Evolutionary conservation across 116 monocot species (phyloP).

Genomic region (Trichopus zeylanicus): DNA sequence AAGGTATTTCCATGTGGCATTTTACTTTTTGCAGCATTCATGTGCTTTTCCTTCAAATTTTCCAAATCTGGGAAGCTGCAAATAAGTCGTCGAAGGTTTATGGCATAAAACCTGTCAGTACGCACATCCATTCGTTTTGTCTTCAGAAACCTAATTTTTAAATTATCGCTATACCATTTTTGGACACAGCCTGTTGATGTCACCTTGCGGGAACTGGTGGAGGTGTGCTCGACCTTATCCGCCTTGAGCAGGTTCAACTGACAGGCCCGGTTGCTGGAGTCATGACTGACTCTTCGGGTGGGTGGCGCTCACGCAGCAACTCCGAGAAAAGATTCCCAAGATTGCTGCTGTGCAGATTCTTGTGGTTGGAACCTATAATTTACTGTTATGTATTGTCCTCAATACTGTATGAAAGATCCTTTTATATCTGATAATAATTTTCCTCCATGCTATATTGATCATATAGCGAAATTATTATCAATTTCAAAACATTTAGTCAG

Average conservation of each 20-base stretch:
- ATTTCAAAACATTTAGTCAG: too few species aligned
- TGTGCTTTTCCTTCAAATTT: not conserved
- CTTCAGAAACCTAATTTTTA: too few species aligned
- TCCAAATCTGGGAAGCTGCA: too few species aligned
- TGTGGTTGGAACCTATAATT: slow-evolving; percentile 8
- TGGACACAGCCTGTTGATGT: too few species aligned
- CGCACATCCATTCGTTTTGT: too few species aligned
- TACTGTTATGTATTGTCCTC: not conserved
- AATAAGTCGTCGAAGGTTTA: too few species aligned
- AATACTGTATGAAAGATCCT: slow-evolving; percentile 2
- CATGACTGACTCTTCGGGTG: slow-evolving; percentile 94
- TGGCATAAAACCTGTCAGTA: too few species aligned
- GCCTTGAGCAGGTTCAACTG: slow-evolving; percentile 80
- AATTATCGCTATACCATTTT: too few species aligned
- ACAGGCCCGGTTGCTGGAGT: slow-evolving; percentile 88
- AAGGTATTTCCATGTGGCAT: slow-evolving; percentile 31
- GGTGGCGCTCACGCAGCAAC: slow-evolving; percentile 91
- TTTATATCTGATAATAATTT: too few species aligned
- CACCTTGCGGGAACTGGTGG: slow-evolving; percentile 86
- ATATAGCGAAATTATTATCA: too few species aligned
- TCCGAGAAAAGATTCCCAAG: slow-evolving; percentile 91
- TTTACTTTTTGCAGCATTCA: not conserved
- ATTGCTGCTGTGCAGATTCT: slow-evolving; percentile 95
- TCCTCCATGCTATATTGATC: too few species aligned
- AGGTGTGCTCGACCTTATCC: slow-evolving; percentile 79